Base-by-base conservation (phyloP, 129 eudicot genomes). In the Sambucus nigra region DNA sequence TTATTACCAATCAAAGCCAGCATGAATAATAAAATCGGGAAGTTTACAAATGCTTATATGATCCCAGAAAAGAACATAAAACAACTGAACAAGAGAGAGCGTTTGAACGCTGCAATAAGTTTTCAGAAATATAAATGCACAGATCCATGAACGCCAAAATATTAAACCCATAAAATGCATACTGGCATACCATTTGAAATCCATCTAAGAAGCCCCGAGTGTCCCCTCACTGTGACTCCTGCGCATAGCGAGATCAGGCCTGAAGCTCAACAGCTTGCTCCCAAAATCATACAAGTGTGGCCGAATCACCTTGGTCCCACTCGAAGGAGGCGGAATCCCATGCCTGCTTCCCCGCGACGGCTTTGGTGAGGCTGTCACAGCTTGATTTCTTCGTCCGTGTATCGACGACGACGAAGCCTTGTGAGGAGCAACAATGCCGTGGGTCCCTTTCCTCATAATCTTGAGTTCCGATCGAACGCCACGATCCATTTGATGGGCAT, bases 221-320 rank as follows among this genome's bases (percentile, higher is more conserved):
- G 77, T 63, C n/a, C 93, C 94, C 71, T 74, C 82, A 13, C 95
- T 85, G 7, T 75, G 81, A 68, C 81, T 77, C 53, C 92, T 79
- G 46, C 75, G 69, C 48, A 85, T 65, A 0, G 78, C 68, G 28
- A 67, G 55, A 48, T 72, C 93, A 24, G 84, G 62, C 73, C 61
- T 82, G 25, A 76, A 79, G 71, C 73, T 67, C 62, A 40, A 13
- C 57, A 72, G 61, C 26, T 64, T 82, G 71, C 72, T 76, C 61
- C 80, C 57, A 33, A 74, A 59, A 55, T 81, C 92, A 39, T 69
- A 33, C 29, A 65, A 55, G 15, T 73, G 73, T 25, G 64, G 67
- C 61, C 63, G 75, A 20, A 47, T 33, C 35, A 57, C 32, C 70
- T 70, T 84, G 15, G 75, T 65, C 51, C 97, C 97, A 41, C 64